These are phyloP conservation scores for Cordyceps tenuipes DNA, from an alignment of 2,329 filamentous ascomycete genomes.

Conservation along the genomic window DNA sequence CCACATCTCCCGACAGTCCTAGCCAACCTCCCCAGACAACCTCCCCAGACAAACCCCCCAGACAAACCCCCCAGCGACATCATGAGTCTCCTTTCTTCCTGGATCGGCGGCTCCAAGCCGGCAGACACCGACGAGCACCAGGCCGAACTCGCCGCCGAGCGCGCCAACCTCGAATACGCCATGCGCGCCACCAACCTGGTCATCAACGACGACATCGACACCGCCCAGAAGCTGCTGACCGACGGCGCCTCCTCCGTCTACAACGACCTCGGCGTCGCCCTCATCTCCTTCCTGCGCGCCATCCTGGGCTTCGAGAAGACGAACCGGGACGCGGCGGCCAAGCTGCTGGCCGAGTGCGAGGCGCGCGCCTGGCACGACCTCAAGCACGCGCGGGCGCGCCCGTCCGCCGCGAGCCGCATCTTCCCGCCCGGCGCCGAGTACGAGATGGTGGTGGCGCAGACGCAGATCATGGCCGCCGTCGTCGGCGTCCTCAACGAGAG, in stretches of 20 bases:
- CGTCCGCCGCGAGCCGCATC: constrained; percentile 29
- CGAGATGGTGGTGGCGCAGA: constrained; percentile 72
- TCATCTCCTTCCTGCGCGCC: constrained; percentile 77
- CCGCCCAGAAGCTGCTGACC: constrained; percentile 64
- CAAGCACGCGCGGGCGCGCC: constrained; percentile 62
- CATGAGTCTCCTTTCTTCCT: constrained; percentile 43
- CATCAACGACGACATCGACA: constrained; percentile 84
- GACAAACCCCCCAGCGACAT: constrained; percentile 5
- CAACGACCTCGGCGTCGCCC: constrained; percentile 73
- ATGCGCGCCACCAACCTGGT: constrained; percentile 61
- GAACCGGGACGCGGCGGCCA: constrained; percentile 74
- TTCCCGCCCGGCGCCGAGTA: constrained; percentile 85
- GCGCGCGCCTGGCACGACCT: constrained; percentile 67
- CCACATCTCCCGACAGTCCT: neutral
- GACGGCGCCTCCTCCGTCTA: constrained; percentile 69
- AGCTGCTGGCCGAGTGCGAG: constrained; percentile 67
- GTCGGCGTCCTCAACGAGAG: constrained; percentile 88
- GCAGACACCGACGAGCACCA: constrained; percentile 22
- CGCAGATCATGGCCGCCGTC: constrained; percentile 82
- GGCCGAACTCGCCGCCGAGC: constrained; percentile 34
- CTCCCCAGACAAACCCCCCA: neutral
- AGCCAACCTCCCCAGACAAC: neutral
- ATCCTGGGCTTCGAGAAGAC: constrained; percentile 88
- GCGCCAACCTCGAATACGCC: constrained; percentile 49
- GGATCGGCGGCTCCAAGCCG: constrained; percentile 36